Percentiles rank a stretch among this genome's conserved stretches.
These are phyloP conservation scores for Aurantiochytrium sp. DNA, from an alignment of 108 stramenopile genomes.

Conservation along the genomic window DNA sequence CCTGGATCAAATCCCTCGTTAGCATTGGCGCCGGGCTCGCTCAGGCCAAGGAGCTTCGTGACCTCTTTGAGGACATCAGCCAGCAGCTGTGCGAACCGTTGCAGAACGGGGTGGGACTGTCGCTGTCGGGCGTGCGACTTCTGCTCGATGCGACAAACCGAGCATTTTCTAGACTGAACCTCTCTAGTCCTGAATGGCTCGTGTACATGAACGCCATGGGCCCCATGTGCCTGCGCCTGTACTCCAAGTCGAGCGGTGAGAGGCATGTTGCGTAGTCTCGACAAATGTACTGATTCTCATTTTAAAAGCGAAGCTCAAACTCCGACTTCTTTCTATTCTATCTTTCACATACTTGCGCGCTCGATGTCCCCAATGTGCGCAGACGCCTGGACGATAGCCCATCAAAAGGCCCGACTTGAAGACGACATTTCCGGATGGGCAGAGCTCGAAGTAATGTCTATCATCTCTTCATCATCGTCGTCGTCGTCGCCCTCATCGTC, in stretches of 20 bases:
- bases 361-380: no score
- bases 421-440: background rate
- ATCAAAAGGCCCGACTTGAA: no score
- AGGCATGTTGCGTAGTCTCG: no score
- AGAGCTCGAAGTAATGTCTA: background rate
- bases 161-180: background rate
- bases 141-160: background rate
- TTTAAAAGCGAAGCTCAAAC: no score
- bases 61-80: slow-evolving; percentile 14
- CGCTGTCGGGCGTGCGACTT: background rate
- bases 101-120: background rate
- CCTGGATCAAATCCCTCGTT: background rate
- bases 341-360: no score
- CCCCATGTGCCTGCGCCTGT: background rate
- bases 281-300: no score
- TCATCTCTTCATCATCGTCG: background rate
- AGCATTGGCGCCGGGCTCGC: slow-evolving; percentile 1
- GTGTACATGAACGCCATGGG: background rate
- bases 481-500: background rate
- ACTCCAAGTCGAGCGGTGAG: background rate
- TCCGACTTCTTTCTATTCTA: no score
- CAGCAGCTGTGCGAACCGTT: background rate
- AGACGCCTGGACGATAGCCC: no score
- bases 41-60: slow-evolving; percentile 26
- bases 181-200: background rate